phyloP scores from a whole-genome alignment of 805 yeast species.

The Naumovozyma castellii region DNA sequence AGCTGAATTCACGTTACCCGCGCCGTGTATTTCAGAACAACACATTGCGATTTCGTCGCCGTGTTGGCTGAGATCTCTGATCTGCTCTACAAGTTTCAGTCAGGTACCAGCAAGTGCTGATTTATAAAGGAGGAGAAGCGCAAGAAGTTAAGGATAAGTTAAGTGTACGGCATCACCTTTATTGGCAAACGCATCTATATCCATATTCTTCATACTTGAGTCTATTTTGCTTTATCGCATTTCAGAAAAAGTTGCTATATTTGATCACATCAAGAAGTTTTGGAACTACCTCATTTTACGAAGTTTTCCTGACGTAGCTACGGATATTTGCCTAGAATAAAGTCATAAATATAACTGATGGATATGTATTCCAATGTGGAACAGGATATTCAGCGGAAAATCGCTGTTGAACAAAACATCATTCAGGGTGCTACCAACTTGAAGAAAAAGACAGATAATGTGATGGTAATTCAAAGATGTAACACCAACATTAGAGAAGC shows the following conservation, averaged over 20 bases:
- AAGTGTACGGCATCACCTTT: too few relatives aligned
- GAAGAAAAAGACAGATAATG: constrained; percentile 68
- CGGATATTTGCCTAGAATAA: too few relatives aligned
- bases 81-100: neutral
- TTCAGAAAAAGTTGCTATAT: neutral
- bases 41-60: neutral
- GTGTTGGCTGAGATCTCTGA: neutral
- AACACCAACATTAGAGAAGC: constrained; percentile 87
- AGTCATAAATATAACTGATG: too few relatives aligned
- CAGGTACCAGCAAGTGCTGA: too few relatives aligned
- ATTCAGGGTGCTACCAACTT: constrained; percentile 79
- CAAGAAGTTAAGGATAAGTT: too few relatives aligned
- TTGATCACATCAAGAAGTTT: neutral
- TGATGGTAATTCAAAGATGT: constrained; percentile 81
- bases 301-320: too few relatives aligned
- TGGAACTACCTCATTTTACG: neutral
- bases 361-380: constrained; percentile 19
- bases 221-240: too few relatives aligned
- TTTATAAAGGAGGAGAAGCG: too few relatives aligned
- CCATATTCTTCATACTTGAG: too few relatives aligned
- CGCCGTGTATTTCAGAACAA: too few relatives aligned
- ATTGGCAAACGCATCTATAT: too few relatives aligned
- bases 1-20: too few relatives aligned
- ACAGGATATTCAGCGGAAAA: constrained; percentile 70
- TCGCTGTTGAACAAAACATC: constrained; percentile 79